phyloP scores from a whole-genome alignment of 2,329 filamentous ascomycete species.

The Nigrospora sphaerica region DNA sequence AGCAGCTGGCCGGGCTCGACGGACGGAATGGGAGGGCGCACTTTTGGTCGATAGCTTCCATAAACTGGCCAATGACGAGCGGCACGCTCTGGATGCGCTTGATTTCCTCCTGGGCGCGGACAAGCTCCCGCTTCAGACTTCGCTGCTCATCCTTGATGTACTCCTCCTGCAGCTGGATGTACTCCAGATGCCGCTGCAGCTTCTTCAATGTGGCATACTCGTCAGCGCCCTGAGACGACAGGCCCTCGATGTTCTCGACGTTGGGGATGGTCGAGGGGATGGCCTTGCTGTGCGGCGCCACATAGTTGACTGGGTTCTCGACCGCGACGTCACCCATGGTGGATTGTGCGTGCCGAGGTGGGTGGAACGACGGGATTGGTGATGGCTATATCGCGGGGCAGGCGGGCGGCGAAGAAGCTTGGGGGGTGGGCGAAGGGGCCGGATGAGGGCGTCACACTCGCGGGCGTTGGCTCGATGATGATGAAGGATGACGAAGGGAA shows the following conservation, averaged over 20 bases:
- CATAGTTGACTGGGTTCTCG: constrained; percentile 69
- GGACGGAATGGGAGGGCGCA: constrained; percentile 34
- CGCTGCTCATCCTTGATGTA: constrained; percentile 99
- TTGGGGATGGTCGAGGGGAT: constrained; percentile 76
- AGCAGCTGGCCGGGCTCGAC: background rate
- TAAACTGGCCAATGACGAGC: constrained; percentile 96
- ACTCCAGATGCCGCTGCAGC: constrained; percentile 93
- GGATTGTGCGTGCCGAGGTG: background rate
- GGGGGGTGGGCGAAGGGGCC: too few relatives aligned
- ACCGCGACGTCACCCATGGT: constrained; percentile 83
- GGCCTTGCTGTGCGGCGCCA: constrained; percentile 75
- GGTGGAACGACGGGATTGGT: too few relatives aligned
- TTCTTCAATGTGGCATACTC: constrained; percentile 96
- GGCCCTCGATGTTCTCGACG: constrained; percentile 82
- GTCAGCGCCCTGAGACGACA: constrained; percentile 73
- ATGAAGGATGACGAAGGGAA: too few relatives aligned
- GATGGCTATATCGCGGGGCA: too few relatives aligned
- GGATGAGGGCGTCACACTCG: too few relatives aligned
- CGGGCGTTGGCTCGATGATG: too few relatives aligned
- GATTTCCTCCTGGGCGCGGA: constrained; percentile 97
- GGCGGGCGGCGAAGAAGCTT: too few relatives aligned
- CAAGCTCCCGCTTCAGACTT: constrained; percentile 93
- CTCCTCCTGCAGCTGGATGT: constrained; percentile 97
- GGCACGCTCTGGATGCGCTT: constrained; percentile 99
- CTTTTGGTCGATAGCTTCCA: constrained; percentile 99